Percentiles rank a stretch among this genome's conserved stretches.
phyloP scores from a whole-genome alignment of 495 filamentous ascomycete species.

The Neurospora sp. region DNA sequence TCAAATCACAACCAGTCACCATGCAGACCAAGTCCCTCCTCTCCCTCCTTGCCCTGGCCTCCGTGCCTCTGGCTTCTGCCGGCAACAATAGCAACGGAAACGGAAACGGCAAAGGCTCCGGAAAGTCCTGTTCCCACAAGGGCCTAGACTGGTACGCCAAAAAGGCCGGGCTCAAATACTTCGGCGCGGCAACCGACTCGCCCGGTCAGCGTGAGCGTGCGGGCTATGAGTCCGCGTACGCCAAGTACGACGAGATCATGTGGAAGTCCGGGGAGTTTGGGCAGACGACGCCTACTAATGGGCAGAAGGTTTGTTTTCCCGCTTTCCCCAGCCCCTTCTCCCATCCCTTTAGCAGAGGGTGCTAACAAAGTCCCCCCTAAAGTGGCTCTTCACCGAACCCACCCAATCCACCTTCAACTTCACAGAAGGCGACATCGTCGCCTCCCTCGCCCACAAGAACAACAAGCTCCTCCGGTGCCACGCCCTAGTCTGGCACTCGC shows the following conservation, averaged over 20 bases:
- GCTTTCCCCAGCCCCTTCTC: no score
- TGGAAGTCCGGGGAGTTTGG: constrained; percentile 36
- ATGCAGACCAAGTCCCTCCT: constrained; percentile 2
- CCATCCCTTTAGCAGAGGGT: not conserved
- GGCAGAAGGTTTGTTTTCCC: no score
- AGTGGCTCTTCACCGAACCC: constrained; percentile 42
- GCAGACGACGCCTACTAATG: constrained; percentile 43
- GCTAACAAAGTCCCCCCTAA: not conserved
- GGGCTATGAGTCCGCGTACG: constrained; percentile 14
- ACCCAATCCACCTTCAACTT: constrained; percentile 35
- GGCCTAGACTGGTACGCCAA: constrained; percentile 26
- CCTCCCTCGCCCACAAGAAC: constrained; percentile 32
- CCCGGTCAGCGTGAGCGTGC: constrained; percentile 27
- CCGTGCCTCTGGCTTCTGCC: constrained; percentile 6
- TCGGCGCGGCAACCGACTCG: constrained; percentile 41
- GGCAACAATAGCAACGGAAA: constrained; percentile 3
- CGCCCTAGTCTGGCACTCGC: constrained; percentile 49
- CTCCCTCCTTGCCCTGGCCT: constrained; percentile 3
- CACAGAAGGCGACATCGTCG: constrained; percentile 37
- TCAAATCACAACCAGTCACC: not conserved
- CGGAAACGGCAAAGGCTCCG: not conserved
- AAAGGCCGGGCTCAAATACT: constrained; percentile 35
- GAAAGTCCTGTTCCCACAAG: constrained; percentile 1
- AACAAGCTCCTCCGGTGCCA: constrained; percentile 45
- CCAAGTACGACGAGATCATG: constrained; percentile 27